Evolutionary conservation across 331 rosid species (phyloP), one percentile per base, ranked within the genome.

Genomic region (Rosa hybrid): DNA sequence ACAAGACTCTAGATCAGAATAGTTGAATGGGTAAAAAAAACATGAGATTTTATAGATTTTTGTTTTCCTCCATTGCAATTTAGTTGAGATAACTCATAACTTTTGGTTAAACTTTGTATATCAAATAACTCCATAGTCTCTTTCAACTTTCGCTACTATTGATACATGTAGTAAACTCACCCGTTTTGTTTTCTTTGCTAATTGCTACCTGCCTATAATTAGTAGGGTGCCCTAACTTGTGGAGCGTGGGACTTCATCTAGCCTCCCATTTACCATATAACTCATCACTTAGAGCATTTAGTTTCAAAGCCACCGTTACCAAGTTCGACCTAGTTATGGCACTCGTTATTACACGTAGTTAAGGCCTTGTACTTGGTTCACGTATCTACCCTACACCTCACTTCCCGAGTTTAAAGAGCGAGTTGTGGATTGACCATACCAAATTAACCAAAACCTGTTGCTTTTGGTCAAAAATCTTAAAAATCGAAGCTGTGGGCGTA

Each of bases 401-500:
- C 18, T 18, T 1, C 3, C 38, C 39, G 39, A 34, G 39, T 34
- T 34, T 34, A 34, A 68, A 38, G 72, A 68, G 72, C 39, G 72
- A 38, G 17, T 39, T 68, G 27, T 39, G 72, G 25, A 17, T 68
- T 64, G 70, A 64, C 70, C 70, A 13, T 14, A 30, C 70, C 44
- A 13, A 34, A 64, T 23, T 60, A 23, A 60, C 39, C 68, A 21
- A 27, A 60, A 12, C 39, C 68, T 23, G 39, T 60, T 60, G 4
- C 64, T 60, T 60, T 21, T 60, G 68, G 68, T 60, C 38, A 60
- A 57, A 21, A 57, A 21, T 9, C 65, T 3, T 2, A 59, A 54
- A 54, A 6, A 17, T n/a, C 49, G 16, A n/a, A 23, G 77, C 25
- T 0, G 81, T 67, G 77, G 70, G 72, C 76, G 53, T 68, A 39